Evolutionary conservation across 176 grass and related monocot species (phyloP).

Genomic region (Oryza officinalis): DNA sequence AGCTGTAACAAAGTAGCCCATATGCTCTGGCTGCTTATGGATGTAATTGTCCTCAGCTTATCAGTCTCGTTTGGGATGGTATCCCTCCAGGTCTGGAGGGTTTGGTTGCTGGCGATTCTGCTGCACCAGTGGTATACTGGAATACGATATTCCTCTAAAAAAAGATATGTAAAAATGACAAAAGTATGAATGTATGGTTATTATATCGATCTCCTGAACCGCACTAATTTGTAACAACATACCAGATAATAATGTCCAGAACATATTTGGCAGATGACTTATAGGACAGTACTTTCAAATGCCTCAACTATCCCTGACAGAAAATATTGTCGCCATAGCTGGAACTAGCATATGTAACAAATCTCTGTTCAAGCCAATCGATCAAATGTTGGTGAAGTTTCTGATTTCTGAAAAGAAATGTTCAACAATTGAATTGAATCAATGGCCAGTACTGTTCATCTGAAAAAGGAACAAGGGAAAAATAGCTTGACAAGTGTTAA

Average conservation of each 20-base stretch:
- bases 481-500: neutral
- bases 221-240: neutral
- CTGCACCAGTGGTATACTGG: no score
- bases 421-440: neutral
- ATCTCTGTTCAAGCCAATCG: neutral
- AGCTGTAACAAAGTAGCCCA: no score
- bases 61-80: no score
- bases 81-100: no score
- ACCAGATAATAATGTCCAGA: neutral
- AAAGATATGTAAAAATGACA: neutral
- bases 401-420: slow-evolving; percentile 1
- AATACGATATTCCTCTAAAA: no score
- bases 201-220: neutral
- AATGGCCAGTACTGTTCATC: slow-evolving; percentile 3
- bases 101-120: no score
- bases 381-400: slow-evolving; percentile 4
- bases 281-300: neutral
- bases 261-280: neutral
- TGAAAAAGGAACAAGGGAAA: neutral
- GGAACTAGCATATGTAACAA: neutral
- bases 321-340: neutral
- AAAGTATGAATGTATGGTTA: neutral
- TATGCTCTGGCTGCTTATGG: no score
- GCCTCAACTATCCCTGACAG: neutral
- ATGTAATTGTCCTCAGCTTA: no score